Conservation (phyloP, 179 eudicot species). For the Monotropa hypopitys region DNA sequence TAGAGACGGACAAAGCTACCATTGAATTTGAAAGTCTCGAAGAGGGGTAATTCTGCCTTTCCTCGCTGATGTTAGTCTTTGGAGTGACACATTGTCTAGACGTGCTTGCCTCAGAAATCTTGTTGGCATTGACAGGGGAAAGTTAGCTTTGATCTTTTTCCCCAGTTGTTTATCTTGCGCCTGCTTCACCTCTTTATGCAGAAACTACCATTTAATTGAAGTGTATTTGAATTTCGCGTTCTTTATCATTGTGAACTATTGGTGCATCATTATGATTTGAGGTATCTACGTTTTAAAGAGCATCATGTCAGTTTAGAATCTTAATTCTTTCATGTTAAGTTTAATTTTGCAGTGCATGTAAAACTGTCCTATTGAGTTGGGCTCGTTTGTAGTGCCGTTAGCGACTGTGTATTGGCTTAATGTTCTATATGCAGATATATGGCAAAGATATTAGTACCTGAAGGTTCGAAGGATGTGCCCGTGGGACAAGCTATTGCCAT, state of each 20-base stretch:
- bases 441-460: conserved; percentile 79
- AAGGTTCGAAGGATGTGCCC: conserved; percentile 82
- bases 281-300: background rate
- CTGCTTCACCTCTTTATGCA: background rate
- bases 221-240: background rate
- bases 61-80: conserved; percentile 1
- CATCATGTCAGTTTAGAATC: background rate
- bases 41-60: conserved; percentile 45
- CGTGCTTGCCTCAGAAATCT: background rate
- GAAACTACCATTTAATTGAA: background rate
- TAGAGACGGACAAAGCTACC: conserved; percentile 80
- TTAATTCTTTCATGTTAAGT: background rate
- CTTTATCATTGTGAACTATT: background rate
- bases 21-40: conserved; percentile 66
- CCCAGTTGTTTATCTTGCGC: background rate
- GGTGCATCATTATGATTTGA: background rate
- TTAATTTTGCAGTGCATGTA: background rate
- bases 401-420: conserved; percentile 1
- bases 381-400: background rate
- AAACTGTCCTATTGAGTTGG: background rate
- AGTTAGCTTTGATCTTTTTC: background rate
- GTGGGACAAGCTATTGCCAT: conserved; percentile 90
- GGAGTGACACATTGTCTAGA: background rate
- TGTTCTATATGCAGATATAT: conserved; percentile 51
- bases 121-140: background rate